A percentile compares a stretch with the other conserved stretches of the same genome.
phyloP scores from a whole-genome alignment of 2,329 filamentous ascomycete genomes.

The Xylaria sp. region DNA sequence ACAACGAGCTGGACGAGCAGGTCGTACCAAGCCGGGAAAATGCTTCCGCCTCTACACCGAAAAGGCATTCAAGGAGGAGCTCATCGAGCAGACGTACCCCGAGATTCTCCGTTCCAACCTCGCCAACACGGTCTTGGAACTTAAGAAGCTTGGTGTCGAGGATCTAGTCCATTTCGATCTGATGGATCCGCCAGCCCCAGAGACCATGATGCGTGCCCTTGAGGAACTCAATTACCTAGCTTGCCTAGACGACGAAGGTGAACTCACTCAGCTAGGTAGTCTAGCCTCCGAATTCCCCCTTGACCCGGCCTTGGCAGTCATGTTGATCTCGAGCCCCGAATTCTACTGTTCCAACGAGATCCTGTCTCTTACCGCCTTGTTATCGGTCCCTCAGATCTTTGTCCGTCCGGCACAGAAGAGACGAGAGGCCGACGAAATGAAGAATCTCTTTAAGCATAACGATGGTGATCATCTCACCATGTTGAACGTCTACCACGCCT shows the following conservation, averaged over 20 bases:
- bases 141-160: slow-evolving; percentile 96
- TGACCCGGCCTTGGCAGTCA: slow-evolving; percentile 93
- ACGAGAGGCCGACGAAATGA: slow-evolving; percentile 97
- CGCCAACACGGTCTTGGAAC: slow-evolving; percentile 91
- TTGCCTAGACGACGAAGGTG: slow-evolving; percentile 95
- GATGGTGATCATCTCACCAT: slow-evolving; percentile 97
- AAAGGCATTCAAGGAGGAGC: slow-evolving; percentile 93
- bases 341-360: slow-evolving; percentile 99
- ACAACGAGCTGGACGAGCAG: slow-evolving; percentile 97
- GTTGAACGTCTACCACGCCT: slow-evolving; percentile 97
- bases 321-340: slow-evolving; percentile 97
- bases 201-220: slow-evolving; percentile 97
- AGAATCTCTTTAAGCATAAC: slow-evolving; percentile 88
- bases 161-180: slow-evolving; percentile 98
- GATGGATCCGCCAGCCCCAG: slow-evolving; percentile 97
- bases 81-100: slow-evolving; percentile 97
- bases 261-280: slow-evolving; percentile 85
- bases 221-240: slow-evolving; percentile 98
- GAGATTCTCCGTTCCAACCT: slow-evolving; percentile 96
- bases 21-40: slow-evolving; percentile 97
- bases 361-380: slow-evolving; percentile 89
- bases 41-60: slow-evolving; percentile 98
- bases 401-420: slow-evolving; percentile 85
- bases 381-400: slow-evolving; percentile 95
- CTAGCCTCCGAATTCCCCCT: slow-evolving; percentile 95